These are phyloP conservation scores for Annulohypoxylon truncatum DNA, from an alignment of 2,329 filamentous ascomycete species.

Conservation along the genomic window DNA sequence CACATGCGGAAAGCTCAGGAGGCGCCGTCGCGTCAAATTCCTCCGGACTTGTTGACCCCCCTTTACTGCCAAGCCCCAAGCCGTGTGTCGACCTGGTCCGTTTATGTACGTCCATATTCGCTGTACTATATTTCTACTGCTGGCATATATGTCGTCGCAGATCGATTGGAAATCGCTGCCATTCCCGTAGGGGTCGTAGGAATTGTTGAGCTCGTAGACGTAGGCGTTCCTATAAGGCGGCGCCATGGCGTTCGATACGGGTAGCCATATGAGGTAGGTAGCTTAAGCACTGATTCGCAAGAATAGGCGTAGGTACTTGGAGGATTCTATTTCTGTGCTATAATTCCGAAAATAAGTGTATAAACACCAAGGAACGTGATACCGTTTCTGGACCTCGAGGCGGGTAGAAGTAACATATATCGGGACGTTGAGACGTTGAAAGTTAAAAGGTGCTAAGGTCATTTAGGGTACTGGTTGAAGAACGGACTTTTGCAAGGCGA, in stretches of 20 bases:
- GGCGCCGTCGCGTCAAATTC: slow-evolving; percentile 63
- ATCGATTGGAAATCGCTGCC: slow-evolving; percentile 51
- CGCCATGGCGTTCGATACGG: slow-evolving; percentile 50
- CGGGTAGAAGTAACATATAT: slow-evolving; percentile 1
- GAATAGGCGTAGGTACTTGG: background rate
- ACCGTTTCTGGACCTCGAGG: background rate
- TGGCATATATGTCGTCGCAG: slow-evolving; percentile 53
- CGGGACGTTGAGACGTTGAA: background rate
- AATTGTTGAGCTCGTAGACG: slow-evolving; percentile 33
- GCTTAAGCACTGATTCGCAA: slow-evolving; percentile 9
- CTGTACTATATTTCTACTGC: slow-evolving; percentile 46
- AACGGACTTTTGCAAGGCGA: slow-evolving; percentile 8
- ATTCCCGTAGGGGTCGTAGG: slow-evolving; percentile 40
- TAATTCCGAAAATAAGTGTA: background rate
- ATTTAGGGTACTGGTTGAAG: background rate
- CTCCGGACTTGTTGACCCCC: slow-evolving; percentile 51
- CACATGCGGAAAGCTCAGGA: slow-evolving; percentile 73
- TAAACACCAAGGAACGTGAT: background rate
- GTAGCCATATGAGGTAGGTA: slow-evolving; percentile 43
- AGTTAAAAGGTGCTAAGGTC: background rate
- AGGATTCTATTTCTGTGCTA: background rate
- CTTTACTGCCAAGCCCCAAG: slow-evolving; percentile 48
- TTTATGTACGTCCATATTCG: slow-evolving; percentile 56
- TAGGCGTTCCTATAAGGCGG: slow-evolving; percentile 54
- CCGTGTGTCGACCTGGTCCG: slow-evolving; percentile 55